Evolutionary conservation across 2,329 filamentous ascomycete species (phyloP), one percentile per base, ranked within the genome.

Genomic region (Hymenoscyphus linearis): DNA sequence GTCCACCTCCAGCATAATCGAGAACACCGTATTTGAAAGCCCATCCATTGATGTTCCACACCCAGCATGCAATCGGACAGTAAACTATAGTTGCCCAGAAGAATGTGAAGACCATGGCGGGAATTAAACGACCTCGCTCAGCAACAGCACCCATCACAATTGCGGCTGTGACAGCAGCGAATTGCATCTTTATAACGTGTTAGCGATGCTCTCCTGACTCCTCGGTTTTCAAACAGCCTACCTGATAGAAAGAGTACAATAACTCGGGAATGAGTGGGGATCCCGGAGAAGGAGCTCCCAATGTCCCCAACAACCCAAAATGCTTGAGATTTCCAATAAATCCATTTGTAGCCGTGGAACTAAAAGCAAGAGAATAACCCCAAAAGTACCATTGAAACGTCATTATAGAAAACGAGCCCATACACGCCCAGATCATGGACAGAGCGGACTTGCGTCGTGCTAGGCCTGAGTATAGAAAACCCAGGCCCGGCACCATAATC

Each of bases 371-470:
- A 14, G 93, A 96, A 77, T 96, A 99, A 40, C 95, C 95, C 93
- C 95, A 98, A 76, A 99, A 97, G 73, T 97, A 98, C 95, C 95
- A 99, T 79, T 99, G 95, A 80, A 99, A 97, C 60, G 90, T 89
- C 74, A 97, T 83, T 73, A 98, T 87, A 55, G 90, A 93, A 74
- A 89, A 89, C 54, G 92, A 95, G 75, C 89, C 93, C 90, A 99
- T 96, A 78, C 89, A 92, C 14, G 93, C 92, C 91, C 93, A 98
- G 72, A 99, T 95, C 81, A 98, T 89, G 66, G 92, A 96, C 52
- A 99, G 84, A 34, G 95, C 95, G 4, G 95, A 98, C 81, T 99
- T 99, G 81, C 95, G 86, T 68, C 95, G 89, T n/a, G 95, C 93
- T 68, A 98, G 88, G 68, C 95, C 95, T 13, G 93, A 97, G 80